phyloP scores from a whole-genome alignment of 768 basidiomycete species.

The Russula foetens region DNA sequence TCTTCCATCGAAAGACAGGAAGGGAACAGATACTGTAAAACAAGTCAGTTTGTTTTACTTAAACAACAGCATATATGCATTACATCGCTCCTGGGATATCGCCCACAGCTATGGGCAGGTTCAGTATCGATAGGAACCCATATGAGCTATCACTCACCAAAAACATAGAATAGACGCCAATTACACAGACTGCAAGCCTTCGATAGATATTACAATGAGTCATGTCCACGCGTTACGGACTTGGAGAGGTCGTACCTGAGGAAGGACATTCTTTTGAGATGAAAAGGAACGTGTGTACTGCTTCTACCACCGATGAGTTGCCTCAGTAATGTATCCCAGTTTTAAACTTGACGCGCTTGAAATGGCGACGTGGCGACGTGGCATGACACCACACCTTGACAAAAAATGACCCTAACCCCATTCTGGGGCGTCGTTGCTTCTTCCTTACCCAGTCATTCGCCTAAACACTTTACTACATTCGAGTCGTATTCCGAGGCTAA shows the following conservation, averaged over 20 bases:
- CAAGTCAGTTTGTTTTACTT: neutral
- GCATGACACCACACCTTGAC: neutral
- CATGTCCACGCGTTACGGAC: neutral
- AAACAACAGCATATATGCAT: constrained; percentile 20
- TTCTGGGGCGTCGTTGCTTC: neutral
- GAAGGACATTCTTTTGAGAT: constrained; percentile 9
- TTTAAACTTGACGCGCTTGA: neutral
- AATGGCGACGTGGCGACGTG: neutral
- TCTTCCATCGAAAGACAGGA: constrained; percentile 56
- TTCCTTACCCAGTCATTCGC: neutral
- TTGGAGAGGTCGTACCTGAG: constrained; percentile 1
- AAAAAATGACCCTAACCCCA: constrained; percentile 2
- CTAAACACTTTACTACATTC: too few relatives aligned
- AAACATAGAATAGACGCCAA: constrained; percentile 21
- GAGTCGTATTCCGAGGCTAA: too few relatives aligned
- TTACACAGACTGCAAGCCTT: constrained; percentile 18
- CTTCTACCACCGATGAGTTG: neutral
- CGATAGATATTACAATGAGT: neutral
- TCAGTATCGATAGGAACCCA: neutral
- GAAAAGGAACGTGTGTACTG: neutral
- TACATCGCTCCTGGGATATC: constrained; percentile 89
- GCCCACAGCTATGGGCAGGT: constrained; percentile 64
- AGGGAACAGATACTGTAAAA: constrained; percentile 73
- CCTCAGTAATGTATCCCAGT: neutral
- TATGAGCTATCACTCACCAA: constrained; percentile 9